Percentiles rank a stretch among this genome's conserved stretches.
Conservation (phyloP, 306 rosid species). For the Cyamopsis tetragonoloba region DNA sequence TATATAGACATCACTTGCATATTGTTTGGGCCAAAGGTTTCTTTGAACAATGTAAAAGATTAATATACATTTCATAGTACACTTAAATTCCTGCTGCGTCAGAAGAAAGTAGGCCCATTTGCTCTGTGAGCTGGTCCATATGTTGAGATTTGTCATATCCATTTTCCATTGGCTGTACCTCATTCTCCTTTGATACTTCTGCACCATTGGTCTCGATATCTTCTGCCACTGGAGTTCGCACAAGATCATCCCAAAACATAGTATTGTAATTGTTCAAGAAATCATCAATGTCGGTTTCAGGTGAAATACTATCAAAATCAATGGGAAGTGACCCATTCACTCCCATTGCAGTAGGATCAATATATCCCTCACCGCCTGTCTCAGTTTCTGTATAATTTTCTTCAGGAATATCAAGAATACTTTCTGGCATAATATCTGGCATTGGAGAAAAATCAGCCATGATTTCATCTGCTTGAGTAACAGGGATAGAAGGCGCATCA, state of each 20-base stretch:
- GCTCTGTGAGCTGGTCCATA: conserved; percentile 66
- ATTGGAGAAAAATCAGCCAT: conserved; percentile 51
- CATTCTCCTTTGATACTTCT: conserved; percentile 35
- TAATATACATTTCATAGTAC: conserved; percentile 32
- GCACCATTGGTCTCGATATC: conserved; percentile 42
- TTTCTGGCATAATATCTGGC: conserved; percentile 44
- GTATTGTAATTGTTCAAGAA: conserved; percentile 37
- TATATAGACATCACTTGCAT: background rate
- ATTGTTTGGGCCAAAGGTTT: conserved; percentile 21
- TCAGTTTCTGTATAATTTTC: conserved; percentile 40
- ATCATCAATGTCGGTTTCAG: conserved; percentile 60
- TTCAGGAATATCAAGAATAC: conserved; percentile 37
- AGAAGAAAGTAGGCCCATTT: conserved; percentile 71
- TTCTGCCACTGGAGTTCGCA: conserved; percentile 41
- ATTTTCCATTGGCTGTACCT: conserved; percentile 43
- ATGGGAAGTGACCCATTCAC: conserved; percentile 37
- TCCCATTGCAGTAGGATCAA: conserved; percentile 37
- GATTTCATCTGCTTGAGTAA: conserved; percentile 40
- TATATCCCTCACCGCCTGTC: conserved; percentile 35
- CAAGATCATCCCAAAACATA: conserved; percentile 50
- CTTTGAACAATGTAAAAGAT: conserved; percentile 13
- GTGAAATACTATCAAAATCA: conserved; percentile 46
- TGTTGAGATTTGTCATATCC: conserved; percentile 50
- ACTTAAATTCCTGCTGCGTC: conserved; percentile 42
- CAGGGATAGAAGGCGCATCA: conserved; percentile 36